Evolutionary conservation across 345 rosid species (phyloP).

Genomic region (Lenwebbia sp.): DNA sequence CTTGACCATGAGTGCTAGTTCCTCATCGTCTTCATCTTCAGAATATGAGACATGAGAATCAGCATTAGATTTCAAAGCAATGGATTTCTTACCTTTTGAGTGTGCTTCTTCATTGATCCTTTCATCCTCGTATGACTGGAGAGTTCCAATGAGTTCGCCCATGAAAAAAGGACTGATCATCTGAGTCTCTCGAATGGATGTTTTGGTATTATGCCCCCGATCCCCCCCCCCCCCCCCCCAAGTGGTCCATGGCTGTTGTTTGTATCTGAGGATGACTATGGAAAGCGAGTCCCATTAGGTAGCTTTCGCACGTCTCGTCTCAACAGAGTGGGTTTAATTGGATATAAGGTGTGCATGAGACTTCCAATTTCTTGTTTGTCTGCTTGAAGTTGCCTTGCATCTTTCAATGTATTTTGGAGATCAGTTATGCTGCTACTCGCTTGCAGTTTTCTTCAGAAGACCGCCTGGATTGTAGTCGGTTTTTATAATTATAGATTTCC

Average conservation of each 20-base stretch:
- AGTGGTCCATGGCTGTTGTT: constrained; percentile 18
- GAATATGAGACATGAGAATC: too few species aligned
- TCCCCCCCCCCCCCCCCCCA: too few species aligned
- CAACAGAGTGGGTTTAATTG: constrained; percentile 72
- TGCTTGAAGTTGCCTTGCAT: background rate
- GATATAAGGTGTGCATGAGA: constrained; percentile 49
- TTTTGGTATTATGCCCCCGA: too few species aligned
- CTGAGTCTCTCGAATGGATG: too few species aligned
- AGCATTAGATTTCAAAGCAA: too few species aligned
- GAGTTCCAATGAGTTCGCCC: too few species aligned
- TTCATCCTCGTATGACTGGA: too few species aligned
- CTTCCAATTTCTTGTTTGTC: background rate
- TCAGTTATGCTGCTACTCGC: background rate
- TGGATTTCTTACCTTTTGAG: too few species aligned
- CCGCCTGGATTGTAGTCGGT: constrained; percentile 76
- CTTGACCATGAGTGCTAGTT: too few species aligned
- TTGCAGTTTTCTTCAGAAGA: constrained; percentile 70
- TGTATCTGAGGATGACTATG: constrained; percentile 72
- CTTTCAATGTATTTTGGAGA: background rate
- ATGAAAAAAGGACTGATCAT: too few species aligned
- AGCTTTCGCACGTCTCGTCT: constrained; percentile 45
- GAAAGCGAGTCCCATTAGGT: constrained; percentile 86
- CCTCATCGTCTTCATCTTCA: too few species aligned
- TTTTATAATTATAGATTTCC: constrained; percentile 4
- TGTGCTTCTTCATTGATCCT: too few species aligned